Evolutionary conservation across 2,329 filamentous ascomycete genomes (phyloP).

Genomic region (Leptosphaerulina australis): DNA sequence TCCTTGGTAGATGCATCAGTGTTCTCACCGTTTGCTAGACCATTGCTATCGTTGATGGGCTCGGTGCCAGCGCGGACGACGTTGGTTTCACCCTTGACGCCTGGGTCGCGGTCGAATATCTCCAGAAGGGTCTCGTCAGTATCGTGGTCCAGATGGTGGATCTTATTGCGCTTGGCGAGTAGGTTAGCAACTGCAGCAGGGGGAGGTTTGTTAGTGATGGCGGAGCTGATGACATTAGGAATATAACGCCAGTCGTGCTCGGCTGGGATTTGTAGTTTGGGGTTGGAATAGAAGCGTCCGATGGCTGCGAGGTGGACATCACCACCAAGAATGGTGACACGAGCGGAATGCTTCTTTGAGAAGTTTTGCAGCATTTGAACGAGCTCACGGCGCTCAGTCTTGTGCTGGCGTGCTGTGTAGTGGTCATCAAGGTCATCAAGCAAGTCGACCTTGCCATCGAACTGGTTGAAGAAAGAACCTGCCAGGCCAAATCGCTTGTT

Average conservation of each 20-base stretch:
- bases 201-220: conserved; percentile 72
- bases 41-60: conserved; percentile 25
- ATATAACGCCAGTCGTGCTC: conserved; percentile 68
- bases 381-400: conserved; percentile 79
- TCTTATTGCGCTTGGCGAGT: conserved; percentile 67
- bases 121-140: conserved; percentile 69
- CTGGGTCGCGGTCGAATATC: conserved; percentile 66
- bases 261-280: conserved; percentile 61
- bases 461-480: conserved; percentile 88
- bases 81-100: conserved; percentile 31
- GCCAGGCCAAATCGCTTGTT: conserved; percentile 89
- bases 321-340: conserved; percentile 67
- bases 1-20: conserved; percentile 17
- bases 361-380: conserved; percentile 68
- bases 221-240: conserved; percentile 67
- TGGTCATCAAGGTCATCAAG: conserved; percentile 71
- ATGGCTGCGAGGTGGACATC: conserved; percentile 69
- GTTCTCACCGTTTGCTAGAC: conserved; percentile 25
- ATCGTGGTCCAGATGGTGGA: conserved; percentile 66
- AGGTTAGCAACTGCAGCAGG: conserved; percentile 69
- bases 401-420: conserved; percentile 91
- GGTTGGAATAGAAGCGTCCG: conserved; percentile 69
- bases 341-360: conserved; percentile 60
- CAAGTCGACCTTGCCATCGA: conserved; percentile 76
- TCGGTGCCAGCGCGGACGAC: conserved; percentile 26